phyloP scores from a whole-genome alignment of 2,329 filamentous ascomycete genomes.

The Shiraia bambusicola region DNA sequence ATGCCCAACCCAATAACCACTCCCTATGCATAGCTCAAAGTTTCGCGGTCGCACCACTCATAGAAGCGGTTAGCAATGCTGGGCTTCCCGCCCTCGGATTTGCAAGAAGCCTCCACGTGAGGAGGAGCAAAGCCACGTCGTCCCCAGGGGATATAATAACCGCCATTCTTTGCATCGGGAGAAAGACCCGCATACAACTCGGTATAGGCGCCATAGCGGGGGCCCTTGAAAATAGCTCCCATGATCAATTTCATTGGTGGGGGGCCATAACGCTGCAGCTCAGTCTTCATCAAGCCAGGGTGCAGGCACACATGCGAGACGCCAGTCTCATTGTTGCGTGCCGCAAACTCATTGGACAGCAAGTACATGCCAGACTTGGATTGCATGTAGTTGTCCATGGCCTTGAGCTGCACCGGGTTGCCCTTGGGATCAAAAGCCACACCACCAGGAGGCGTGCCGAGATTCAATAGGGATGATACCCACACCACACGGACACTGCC shows the following conservation, averaged over 20 bases:
- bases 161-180: constrained; percentile 12
- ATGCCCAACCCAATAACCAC: too few species aligned
- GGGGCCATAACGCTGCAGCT: constrained; percentile 9
- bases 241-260: constrained; percentile 3
- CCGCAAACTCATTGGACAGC: constrained; percentile 11
- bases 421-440: constrained; percentile 5
- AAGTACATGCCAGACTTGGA: constrained; percentile 14
- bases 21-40: too few species aligned
- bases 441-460: constrained; percentile 8
- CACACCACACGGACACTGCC: constrained; percentile 12
- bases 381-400: constrained; percentile 21
- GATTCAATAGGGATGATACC: constrained; percentile 8
- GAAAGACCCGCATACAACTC: constrained; percentile 20
- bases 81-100: constrained; percentile 1
- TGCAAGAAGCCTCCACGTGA: constrained; percentile 7
- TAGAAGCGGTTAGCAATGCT: constrained; percentile 15
- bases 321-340: neutral
- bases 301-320: neutral
- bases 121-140: constrained; percentile 11
- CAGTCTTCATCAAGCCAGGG: constrained; percentile 15
- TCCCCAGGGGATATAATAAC: constrained; percentile 20
- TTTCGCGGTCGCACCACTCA: constrained; percentile 14
- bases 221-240: constrained; percentile 10
- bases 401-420: constrained; percentile 7
- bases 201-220: constrained; percentile 19